Evolutionary conservation across 495 filamentous ascomycete species (phyloP).

Genomic region (Neurospora tetraspora): DNA sequence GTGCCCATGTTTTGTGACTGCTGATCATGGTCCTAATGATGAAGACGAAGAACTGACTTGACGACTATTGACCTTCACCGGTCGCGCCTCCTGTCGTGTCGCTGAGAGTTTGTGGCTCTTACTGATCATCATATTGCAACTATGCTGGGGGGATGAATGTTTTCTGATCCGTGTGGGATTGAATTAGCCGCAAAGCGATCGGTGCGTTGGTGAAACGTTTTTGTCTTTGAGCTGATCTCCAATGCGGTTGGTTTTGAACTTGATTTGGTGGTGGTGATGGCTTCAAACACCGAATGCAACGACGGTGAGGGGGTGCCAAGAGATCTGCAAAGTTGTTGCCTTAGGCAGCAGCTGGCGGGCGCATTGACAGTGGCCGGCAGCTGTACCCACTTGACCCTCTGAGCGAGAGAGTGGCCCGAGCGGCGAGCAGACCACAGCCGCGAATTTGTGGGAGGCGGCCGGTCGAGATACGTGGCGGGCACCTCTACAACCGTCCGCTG

Average conservation of each 20-base stretch:
- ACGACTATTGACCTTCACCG: neutral
- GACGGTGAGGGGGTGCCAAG: neutral
- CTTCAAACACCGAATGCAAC: neutral
- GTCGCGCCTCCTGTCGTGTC: neutral
- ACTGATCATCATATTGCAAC: neutral
- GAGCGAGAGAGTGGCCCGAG: neutral
- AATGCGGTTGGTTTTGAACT: neutral
- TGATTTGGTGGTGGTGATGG: neutral
- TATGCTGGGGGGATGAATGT: neutral
- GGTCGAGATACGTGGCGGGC: constrained; percentile 24
- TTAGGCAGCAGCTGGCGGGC: neutral
- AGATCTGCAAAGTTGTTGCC: neutral
- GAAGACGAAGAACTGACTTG: neutral
- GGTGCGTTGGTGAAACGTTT: neutral
- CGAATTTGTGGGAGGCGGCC: constrained; percentile 20
- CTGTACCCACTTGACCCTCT: neutral
- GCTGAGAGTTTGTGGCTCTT: neutral
- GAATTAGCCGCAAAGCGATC: neutral
- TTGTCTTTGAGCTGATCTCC: neutral
- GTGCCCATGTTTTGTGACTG: neutral
- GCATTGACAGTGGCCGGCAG: neutral
- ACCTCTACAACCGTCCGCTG: constrained; percentile 4
- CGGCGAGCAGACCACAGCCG: constrained; percentile 21
- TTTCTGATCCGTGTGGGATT: neutral
- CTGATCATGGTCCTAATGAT: neutral